These are phyloP conservation scores for Chaetomium strumarium DNA, from an alignment of 2,329 filamentous ascomycete genomes.

Conservation along the genomic window DNA sequence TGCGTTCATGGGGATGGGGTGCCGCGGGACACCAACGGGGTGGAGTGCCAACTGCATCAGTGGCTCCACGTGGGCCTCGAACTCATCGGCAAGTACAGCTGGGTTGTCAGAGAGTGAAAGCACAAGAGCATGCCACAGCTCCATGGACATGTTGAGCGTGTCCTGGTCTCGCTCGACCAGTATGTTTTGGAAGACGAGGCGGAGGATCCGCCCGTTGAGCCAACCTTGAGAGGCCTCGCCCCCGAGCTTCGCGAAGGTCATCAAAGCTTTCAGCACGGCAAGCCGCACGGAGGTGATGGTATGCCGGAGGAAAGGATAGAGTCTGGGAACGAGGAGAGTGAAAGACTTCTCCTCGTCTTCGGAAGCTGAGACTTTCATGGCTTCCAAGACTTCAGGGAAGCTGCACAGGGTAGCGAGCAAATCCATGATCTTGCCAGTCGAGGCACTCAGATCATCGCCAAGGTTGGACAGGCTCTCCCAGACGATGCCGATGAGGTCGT, in stretches of 20 bases:
- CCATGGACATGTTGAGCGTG: conserved; percentile 74
- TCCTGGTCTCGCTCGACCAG: conserved; percentile 84
- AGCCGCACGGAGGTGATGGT: conserved; percentile 94
- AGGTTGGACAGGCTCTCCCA: conserved; percentile 96
- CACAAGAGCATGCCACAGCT: conserved; percentile 79
- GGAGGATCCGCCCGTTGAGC: conserved; percentile 83
- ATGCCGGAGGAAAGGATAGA: conserved; percentile 94
- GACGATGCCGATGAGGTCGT: conserved; percentile 83
- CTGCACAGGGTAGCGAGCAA: conserved; percentile 90
- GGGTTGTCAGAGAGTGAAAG: conserved; percentile 60
- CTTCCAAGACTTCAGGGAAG: conserved; percentile 84
- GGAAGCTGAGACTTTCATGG: conserved; percentile 86
- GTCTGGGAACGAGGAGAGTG: conserved; percentile 80
- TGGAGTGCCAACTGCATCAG: conserved; percentile 80
- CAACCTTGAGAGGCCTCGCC: conserved; percentile 76
- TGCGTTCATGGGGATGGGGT: conserved; percentile 88
- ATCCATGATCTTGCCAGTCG: conserved; percentile 98
- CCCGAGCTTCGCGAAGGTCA: conserved; percentile 87
- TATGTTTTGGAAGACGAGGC: conserved; percentile 90
- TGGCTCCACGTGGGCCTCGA: conserved; percentile 69
- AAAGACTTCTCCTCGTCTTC: conserved; percentile 85
- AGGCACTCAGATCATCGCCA: conserved; percentile 95
- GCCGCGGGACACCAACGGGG: conserved; percentile 84
- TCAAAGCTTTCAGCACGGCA: conserved; percentile 83
- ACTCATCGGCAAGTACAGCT: conserved; percentile 62